Percentiles rank a stretch among this genome's conserved stretches.
phyloP scores from a whole-genome alignment of 768 basidiomycete species.

The Boletus sp. region DNA sequence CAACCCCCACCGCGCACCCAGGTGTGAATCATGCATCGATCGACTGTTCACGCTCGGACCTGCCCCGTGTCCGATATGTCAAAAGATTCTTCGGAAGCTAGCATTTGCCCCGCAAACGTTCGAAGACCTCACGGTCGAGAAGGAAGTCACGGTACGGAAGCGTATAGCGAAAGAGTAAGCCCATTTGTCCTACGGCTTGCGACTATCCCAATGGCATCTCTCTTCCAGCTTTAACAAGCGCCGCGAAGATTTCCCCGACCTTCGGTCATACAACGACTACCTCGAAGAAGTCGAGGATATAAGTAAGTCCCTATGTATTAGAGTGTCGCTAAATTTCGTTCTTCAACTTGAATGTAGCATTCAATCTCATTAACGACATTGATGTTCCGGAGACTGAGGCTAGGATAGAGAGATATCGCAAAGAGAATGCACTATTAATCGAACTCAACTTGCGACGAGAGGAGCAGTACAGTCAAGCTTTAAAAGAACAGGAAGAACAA shows the following conservation, averaged over 20 bases:
- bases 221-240: conserved; percentile 86
- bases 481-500: conserved; percentile 80
- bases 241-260: conserved; percentile 80
- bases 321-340: neutral
- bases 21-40: conserved; percentile 99
- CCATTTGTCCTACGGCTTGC: neutral
- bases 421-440: conserved; percentile 79
- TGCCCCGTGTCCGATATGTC: conserved; percentile 93
- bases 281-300: conserved; percentile 96
- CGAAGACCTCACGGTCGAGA: conserved; percentile 89
- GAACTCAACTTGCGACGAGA: conserved; percentile 83
- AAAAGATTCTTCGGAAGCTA: conserved; percentile 81
- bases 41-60: conserved; percentile 94
- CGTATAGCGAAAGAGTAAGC: conserved; percentile 86
- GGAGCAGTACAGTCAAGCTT: conserved; percentile 66
- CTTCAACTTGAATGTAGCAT: conserved; percentile 49
- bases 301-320: conserved; percentile 40
- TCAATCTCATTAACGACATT: conserved; percentile 92
- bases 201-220: conserved; percentile 2
- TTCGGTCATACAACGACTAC: conserved; percentile 89
- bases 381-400: conserved; percentile 80
- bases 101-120: conserved; percentile 97
- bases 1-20: conserved; percentile 30
- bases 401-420: conserved; percentile 73
- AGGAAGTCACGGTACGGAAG: conserved; percentile 87